These are phyloP conservation scores for Euphrasia arctica DNA, from an alignment of 305 asterid species.

Conservation along the genomic window DNA sequence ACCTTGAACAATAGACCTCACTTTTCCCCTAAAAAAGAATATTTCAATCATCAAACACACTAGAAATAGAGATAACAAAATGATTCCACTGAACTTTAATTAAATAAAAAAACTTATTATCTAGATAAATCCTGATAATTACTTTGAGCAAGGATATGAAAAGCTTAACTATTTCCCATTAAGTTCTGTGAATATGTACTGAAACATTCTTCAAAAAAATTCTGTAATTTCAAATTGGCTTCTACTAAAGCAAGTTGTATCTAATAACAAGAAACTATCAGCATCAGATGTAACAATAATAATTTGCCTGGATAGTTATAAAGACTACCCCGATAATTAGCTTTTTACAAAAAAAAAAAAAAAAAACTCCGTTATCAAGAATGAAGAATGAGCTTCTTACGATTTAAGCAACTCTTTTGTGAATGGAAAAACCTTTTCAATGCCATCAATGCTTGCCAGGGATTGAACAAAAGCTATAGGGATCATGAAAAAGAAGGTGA, in stretches of 20 bases:
- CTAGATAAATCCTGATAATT: no score
- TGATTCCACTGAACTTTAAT: not conserved
- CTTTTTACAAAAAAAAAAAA: not conserved
- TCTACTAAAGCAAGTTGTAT: no score
- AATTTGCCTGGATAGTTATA: not conserved
- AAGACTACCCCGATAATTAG: not conserved
- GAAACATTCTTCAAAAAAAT: not conserved
- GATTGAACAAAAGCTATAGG: conserved; percentile 93
- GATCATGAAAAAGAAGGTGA: conserved; percentile 90
- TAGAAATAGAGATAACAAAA: conserved; percentile 1
- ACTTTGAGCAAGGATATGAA: not conserved
- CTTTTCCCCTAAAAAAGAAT: conserved; percentile 40
- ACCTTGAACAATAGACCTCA: conserved; percentile 82
- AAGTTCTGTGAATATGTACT: not conserved
- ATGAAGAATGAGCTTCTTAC: conserved; percentile 44
- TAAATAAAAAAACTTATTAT: not conserved
- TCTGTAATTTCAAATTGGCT: no score
- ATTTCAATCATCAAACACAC: conserved; percentile 5
- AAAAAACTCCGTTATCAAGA: not conserved
- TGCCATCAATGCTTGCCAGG: conserved; percentile 82
- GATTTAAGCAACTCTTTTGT: conserved; percentile 58
- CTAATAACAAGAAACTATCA: no score
- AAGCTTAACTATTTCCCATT: not conserved
- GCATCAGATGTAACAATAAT: no score
- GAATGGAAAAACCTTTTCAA: conserved; percentile 74